Base-by-base conservation (phyloP, 345 rosid genomes). In the Firmiana major region DNA sequence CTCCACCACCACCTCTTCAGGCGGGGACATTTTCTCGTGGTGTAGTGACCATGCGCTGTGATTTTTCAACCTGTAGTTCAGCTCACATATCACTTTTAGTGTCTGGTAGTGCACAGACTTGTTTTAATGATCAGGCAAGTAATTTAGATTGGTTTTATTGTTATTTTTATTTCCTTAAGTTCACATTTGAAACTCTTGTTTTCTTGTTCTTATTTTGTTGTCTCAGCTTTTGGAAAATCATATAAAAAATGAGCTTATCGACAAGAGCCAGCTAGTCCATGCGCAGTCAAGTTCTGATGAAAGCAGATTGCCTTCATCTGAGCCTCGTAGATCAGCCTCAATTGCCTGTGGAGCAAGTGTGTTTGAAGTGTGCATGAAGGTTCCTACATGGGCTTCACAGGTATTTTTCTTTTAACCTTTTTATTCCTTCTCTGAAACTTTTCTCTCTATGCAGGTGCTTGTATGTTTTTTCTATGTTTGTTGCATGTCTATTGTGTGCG, bases 11-110 rank as follows among this genome's bases (percentile, higher is more conserved):
- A 24, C 99, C 99, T 66, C 97, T 94, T 81, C 99, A 97, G 81
- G 99, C 99, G n/a, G 99, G 98, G 77, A 81, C 97, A 80, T 94
- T 94, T 84, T 87, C 97, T 83, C 99, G 97, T 80, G 99, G 99
- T 79, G 97, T 97, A 28, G 94, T 97, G 77, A 97, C 99, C 77
- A 94, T 97, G 99, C 88, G 97, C 53, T 97, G 99, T 82, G 99
- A 97, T 84, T 73, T 97, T 75, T 92, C 97, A 48, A 97, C 99
- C 26, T 89, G 95, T 86, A 88, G 93, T 86, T 88, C 90, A 26
- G 97, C 98, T 64, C 98, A 94, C 63, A 84, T 94, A 78, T 97
- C 99, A 62, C 91, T 97, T 73, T 78, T 97, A 82, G 98, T 94
- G 78, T 97, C 99, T 67, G 98, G 99, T 76, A 97, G 95, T 82